Evolutionary conservation across 2,329 filamentous ascomycete genomes (phyloP), one percentile per base, ranked within the genome.

Genomic region (Trichoderma semiorbis): DNA sequence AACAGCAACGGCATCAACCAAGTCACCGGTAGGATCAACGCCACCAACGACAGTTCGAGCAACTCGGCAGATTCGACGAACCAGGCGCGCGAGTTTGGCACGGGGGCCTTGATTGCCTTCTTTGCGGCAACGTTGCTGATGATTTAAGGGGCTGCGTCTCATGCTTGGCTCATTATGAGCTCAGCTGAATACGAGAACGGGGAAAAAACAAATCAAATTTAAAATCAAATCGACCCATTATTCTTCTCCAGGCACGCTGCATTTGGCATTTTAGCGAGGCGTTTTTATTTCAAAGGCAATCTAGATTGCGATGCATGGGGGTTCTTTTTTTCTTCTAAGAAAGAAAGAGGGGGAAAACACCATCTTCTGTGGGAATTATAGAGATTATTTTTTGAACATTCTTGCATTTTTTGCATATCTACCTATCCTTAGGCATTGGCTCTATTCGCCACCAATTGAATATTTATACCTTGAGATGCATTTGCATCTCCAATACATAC

Each of bases 1-100:
- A 80, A 77, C 60, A 80, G 94, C 77, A 95, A 95, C 79, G 84
- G 82, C 10, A 81, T 90, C 70, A 81, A 77, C 7, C 76, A 79
- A 47, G 75, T 81, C 14, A 78, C 77, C 3, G 84, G 84, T 10
- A 80, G 84, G 16, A 76, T 75, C 39, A 75, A 74, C 11, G 73
- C 66, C 21, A 74, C 73, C 39, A 75, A 74, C 11, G 74, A 74
- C 11, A 73, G 61, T 39, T 47, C 36, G 14, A 53, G 43, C 69
- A 53, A 61, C 10, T 66, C 57, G 5, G 73, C 65, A 55, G 74
- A 34, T 50, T 57, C 43, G 5, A 28, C 74, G 43, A 71, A 50
- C 28, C 39, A 53, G 60, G 62, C 58, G 21, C 76, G 76, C 50
- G 75, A 74, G 30, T 69, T 80, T 58, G 80, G 79, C 14, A 79